Evolutionary conservation across 192 early-diverging fungal genomes (phyloP).

Genomic region (Coemansia interrupta): DNA sequence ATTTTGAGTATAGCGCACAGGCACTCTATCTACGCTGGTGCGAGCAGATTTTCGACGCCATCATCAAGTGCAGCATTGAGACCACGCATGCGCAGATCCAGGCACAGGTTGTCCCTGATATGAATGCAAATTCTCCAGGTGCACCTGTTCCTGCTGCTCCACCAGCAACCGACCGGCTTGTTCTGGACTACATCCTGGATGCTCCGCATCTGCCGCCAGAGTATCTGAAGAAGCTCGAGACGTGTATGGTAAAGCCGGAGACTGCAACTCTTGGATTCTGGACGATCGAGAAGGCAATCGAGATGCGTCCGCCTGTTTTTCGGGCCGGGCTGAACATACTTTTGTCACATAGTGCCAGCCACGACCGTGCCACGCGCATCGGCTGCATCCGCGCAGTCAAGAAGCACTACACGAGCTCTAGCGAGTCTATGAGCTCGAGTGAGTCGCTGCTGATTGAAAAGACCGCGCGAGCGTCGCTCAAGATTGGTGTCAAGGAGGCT

Average conservation of each 20-base stretch:
- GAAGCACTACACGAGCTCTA: conserved; percentile 26
- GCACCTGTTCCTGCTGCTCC: conserved; percentile 5
- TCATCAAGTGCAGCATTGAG: conserved; percentile 21
- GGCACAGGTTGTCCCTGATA: conserved; percentile 17
- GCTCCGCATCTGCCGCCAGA: conserved; percentile 21
- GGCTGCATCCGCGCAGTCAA: conserved; percentile 43
- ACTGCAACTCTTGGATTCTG: conserved; percentile 31
- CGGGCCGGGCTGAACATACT: conserved; percentile 28
- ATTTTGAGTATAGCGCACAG: conserved; percentile 13
- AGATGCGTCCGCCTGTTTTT: conserved; percentile 38
- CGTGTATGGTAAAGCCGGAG: conserved; percentile 19
- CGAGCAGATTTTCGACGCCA: conserved; percentile 34
- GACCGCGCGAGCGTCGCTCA: conserved; percentile 14
- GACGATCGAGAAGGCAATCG: conserved; percentile 41
- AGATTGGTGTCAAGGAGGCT: conserved; percentile 12
- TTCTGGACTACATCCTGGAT: conserved; percentile 37
- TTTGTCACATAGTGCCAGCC: conserved; percentile 37
- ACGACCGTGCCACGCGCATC: conserved; percentile 28
- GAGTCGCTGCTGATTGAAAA: conserved; percentile 25
- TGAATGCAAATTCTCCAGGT: neutral
- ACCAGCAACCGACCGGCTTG: conserved; percentile 15
- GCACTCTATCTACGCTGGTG: conserved; percentile 45
- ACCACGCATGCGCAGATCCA: conserved; percentile 11
- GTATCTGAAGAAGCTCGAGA: conserved; percentile 17
- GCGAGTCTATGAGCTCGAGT: conserved; percentile 4